Base-by-base conservation (phyloP, 176 grass and related monocot species). In the Raddia distichophylla region DNA sequence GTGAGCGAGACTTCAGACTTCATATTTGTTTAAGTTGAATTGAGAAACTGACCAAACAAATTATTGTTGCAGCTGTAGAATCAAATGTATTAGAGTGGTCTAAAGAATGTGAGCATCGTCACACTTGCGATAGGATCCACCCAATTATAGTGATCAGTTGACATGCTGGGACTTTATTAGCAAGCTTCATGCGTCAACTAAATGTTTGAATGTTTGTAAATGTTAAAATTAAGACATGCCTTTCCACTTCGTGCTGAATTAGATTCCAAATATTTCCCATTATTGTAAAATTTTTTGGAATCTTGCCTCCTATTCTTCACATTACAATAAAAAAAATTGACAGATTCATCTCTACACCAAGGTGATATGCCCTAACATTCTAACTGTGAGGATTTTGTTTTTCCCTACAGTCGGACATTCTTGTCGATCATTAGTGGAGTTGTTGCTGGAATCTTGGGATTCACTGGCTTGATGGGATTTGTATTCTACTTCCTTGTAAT, bases 361-460 rank as follows among this genome's bases (percentile, higher is more conserved):
- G 13, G 82, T 78, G 11, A 4, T 34, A 34, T 88, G 42, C 60
- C 42, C 66, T 85, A 60, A 75, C 57, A 50, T 67, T 32, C 66
- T 85, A 60, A 75, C 57, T 59, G 14, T 1, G 2, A 61, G 55
- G 65, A 64, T 51, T 45, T 88, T 76, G 3, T 81, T 86, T 69
- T 69, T 5, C 47, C 8, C 77, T 81, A 37, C 80, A 97, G 94
- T 43, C 94, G 87, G 48, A 97, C 91, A 84, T 97, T 94, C 63
- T 89, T 97, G 60, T 97, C 91, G 51, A 97, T 97, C 85, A 77
- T 94, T 56, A 90, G 91, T 94, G 94, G 94, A 84, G 89, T 94
- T 66, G 60, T 97, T 88, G 89, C 91, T 62, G 89, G 94, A 76
- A 94, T 97, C 18, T 97, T 87, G 89, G 94, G 94, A 17, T 87